These are phyloP conservation scores for Fusarium zealandicum DNA, from an alignment of 2,329 filamentous ascomycete species.

Conservation along the genomic window DNA sequence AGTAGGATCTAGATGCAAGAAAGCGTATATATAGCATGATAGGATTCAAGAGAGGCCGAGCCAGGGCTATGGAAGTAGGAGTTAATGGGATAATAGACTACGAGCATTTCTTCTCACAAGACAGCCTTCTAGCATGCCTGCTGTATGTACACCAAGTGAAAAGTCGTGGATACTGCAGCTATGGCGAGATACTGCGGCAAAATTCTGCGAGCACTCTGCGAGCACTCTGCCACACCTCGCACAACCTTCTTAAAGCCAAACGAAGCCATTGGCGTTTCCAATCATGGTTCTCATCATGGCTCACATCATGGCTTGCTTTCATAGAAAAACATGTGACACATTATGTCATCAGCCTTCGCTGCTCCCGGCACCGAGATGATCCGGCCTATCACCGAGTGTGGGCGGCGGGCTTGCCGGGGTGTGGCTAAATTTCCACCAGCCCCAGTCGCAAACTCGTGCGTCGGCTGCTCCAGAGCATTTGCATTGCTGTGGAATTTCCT, in stretches of 20 bases:
- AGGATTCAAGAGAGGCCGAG: conserved; percentile 12
- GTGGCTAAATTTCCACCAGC: conserved; percentile 37
- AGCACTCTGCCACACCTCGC: too few relatives aligned
- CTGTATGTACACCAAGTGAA: too few relatives aligned
- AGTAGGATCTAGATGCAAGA: conserved; percentile 16
- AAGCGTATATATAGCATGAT: conserved; percentile 2
- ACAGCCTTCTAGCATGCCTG: too few relatives aligned
- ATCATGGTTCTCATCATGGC: too few relatives aligned
- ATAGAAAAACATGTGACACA: not conserved
- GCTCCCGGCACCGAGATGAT: conserved; percentile 40
- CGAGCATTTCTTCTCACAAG: too few relatives aligned
- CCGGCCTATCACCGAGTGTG: conserved; percentile 42
- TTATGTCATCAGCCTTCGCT: conserved; percentile 35
- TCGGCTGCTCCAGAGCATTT: conserved; percentile 14
- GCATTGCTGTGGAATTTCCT: conserved; percentile 10
- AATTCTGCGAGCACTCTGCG: too few relatives aligned
- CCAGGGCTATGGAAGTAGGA: conserved; percentile 5
- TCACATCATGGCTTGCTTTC: not conserved
- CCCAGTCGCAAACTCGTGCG: conserved; percentile 37
- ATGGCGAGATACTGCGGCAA: too few relatives aligned
- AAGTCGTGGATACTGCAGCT: too few relatives aligned
- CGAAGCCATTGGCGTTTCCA: too few relatives aligned
- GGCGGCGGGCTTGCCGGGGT: conserved; percentile 30
- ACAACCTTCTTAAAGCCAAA: too few relatives aligned
- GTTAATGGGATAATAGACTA: conserved; percentile 26